phyloP scores from a whole-genome alignment of 352 stramenopile species.

The Phytophthora megakarya region DNA sequence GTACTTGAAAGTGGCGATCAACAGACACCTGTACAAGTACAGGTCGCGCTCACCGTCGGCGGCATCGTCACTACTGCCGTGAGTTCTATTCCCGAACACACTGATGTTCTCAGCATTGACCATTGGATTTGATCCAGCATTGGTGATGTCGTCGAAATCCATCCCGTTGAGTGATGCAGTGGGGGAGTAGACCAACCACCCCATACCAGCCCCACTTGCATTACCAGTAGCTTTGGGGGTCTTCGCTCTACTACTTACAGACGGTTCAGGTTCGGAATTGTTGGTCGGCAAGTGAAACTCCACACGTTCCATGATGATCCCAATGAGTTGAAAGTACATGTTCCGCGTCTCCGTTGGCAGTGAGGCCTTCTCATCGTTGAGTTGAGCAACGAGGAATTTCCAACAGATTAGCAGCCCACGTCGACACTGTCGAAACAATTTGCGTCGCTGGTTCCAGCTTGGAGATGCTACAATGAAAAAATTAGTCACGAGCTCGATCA shows the following conservation, averaged over 20 bases:
- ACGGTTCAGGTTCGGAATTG: constrained; percentile 5
- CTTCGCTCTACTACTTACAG: constrained; percentile 3
- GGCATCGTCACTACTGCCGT: constrained; percentile 32
- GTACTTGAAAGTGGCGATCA: constrained; percentile 82
- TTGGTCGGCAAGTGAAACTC: constrained; percentile 59
- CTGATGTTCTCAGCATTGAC: constrained; percentile 28
- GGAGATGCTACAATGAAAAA: constrained; percentile 6
- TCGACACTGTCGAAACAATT: constrained; percentile 63
- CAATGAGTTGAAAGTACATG: constrained; percentile 69
- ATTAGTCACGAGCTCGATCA: background rate
- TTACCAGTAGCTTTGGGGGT: constrained; percentile 21
- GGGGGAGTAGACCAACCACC: constrained; percentile 40
- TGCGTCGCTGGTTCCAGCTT: constrained; percentile 31
- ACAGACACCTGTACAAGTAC: constrained; percentile 65
- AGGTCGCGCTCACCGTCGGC: constrained; percentile 57
- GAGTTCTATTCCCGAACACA: constrained; percentile 5
- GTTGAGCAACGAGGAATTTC: constrained; percentile 66
- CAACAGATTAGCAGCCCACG: constrained; percentile 66
- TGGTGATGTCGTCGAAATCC: constrained; percentile 21
- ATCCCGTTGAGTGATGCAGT: constrained; percentile 29
- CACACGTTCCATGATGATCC: constrained; percentile 63
- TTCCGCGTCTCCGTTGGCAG: constrained; percentile 46
- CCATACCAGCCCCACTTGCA: constrained; percentile 20
- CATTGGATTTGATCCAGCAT: constrained; percentile 12
- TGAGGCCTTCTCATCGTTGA: constrained; percentile 51